Percentiles rank a stretch among this genome's conserved stretches.
Conservation (phyloP, 345 rosid genomes). For the Gossypium herbaceum region DNA sequence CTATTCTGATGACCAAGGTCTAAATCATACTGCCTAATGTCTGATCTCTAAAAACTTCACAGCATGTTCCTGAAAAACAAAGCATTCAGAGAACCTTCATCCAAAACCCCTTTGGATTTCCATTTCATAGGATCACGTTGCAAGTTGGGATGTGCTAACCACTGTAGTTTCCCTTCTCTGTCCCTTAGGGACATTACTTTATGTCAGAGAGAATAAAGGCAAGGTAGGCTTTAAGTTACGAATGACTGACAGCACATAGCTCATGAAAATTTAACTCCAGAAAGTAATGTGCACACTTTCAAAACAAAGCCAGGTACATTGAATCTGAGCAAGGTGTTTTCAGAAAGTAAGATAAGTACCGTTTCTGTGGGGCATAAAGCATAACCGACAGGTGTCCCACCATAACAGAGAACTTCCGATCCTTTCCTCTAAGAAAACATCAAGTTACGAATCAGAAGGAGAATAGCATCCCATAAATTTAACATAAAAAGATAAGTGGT, state of each 20-base stretch:
- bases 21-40: not conserved
- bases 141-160: slow-evolving; percentile 1
- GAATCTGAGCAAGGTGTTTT: not conserved
- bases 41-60: not conserved
- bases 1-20: not conserved
- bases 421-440: slow-evolving; percentile 61
- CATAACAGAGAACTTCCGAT: slow-evolving; percentile 61
- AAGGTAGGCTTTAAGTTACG: not conserved
- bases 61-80: not conserved
- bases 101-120: not conserved
- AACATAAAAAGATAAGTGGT: not conserved
- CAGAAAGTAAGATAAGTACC: slow-evolving; percentile 35
- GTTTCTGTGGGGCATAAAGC: slow-evolving; percentile 70
- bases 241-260: not conserved
- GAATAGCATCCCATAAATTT: not conserved
- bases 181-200: not conserved
- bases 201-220: not conserved
- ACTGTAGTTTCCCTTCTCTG: not conserved
- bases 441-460: not conserved
- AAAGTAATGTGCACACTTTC: not conserved
- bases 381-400: slow-evolving; percentile 74
- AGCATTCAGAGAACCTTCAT: not conserved
- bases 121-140: not conserved
- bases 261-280: not conserved
- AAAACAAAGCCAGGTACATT: not conserved